Conservation (phyloP, 139 green algal species). For the Coccomyxa sp. region DNA sequence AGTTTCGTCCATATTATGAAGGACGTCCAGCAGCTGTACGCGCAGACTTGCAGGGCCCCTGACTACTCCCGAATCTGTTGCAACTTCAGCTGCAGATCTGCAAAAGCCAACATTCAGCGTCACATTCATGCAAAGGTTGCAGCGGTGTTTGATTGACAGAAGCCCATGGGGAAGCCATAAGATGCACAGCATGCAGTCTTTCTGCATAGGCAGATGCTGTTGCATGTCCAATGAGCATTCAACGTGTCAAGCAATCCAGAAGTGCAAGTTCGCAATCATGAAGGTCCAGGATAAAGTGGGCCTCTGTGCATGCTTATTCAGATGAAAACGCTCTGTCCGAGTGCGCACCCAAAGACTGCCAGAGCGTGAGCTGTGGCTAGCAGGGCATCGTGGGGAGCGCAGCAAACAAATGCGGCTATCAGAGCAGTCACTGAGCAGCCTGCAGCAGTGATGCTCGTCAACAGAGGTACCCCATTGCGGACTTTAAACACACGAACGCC, state of each 20-base stretch:
- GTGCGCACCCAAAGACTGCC: slow-evolving; percentile 67
- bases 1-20: slow-evolving; percentile 13
- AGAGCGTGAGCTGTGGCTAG: slow-evolving; percentile 59
- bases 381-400: slow-evolving; percentile 39
- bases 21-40: slow-evolving; percentile 50
- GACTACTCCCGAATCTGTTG: not conserved
- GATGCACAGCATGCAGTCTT: too few species aligned
- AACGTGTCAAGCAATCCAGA: too few species aligned
- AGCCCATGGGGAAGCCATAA: too few species aligned
- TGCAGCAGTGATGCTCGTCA: slow-evolving; percentile 69
- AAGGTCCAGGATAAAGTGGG: too few species aligned
- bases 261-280: too few species aligned
- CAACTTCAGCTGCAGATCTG: not conserved
- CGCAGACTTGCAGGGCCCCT: slow-evolving; percentile 57
- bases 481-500: slow-evolving; percentile 44
- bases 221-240: too few species aligned
- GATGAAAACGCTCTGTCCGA: not conserved
- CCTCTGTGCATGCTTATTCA: too few species aligned
- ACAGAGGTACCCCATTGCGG: slow-evolving; percentile 51
- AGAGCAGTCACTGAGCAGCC: slow-evolving; percentile 76
- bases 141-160: too few species aligned
- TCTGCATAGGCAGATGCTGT: too few species aligned
- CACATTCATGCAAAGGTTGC: too few species aligned
- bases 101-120: not conserved
- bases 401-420: slow-evolving; percentile 64